Conservation (phyloP, 306 rosid species). For the Medicago arabica region DNA sequence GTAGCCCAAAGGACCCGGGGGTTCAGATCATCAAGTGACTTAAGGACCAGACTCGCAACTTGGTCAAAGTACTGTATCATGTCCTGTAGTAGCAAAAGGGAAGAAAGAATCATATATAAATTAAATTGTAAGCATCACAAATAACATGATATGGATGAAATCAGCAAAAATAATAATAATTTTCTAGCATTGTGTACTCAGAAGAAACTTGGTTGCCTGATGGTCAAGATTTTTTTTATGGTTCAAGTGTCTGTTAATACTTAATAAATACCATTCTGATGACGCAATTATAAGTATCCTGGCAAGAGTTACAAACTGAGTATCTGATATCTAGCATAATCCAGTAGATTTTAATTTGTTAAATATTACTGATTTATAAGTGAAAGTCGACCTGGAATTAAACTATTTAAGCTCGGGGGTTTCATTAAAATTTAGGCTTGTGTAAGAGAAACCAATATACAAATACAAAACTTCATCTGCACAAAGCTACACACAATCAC, state of each 20-base stretch:
- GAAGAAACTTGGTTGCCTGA: not conserved
- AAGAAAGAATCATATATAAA: not conserved
- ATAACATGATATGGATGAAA: not conserved
- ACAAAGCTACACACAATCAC: not conserved
- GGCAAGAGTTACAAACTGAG: not conserved
- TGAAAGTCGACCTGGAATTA: not conserved
- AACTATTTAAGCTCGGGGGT: not conserved
- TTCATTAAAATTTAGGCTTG: not conserved
- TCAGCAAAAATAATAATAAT: not conserved
- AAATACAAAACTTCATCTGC: not conserved
- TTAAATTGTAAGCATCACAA: not conserved
- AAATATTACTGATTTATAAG: not conserved
- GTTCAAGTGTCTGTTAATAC: not conserved
- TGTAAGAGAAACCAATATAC: not conserved
- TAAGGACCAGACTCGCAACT: slow-evolving; percentile 5
- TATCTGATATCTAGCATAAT: not conserved
- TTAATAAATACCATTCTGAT: not conserved
- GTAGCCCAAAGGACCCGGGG: slow-evolving; percentile 40
- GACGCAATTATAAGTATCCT: not conserved
- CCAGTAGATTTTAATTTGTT: slow-evolving; percentile 8
- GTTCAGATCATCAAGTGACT: slow-evolving; percentile 28
- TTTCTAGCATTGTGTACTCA: not conserved
- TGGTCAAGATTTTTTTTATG: not conserved
- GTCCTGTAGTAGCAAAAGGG: slow-evolving; percentile 18
- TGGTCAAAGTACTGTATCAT: not conserved